Evolutionary conservation across 306 rosid genomes (phyloP).

Genomic region (Begonia fuchsioides): DNA sequence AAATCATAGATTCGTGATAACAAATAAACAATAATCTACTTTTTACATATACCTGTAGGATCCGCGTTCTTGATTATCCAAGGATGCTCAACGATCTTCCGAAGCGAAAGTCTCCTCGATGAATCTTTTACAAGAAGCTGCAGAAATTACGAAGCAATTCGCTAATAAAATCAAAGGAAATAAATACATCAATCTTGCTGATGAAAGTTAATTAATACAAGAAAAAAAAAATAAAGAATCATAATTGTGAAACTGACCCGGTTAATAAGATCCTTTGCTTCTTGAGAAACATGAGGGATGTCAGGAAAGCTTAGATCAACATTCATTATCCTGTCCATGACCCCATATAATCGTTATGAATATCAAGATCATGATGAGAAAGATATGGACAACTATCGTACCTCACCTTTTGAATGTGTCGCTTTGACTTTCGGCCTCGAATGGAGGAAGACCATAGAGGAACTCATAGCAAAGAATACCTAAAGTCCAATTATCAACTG

Average conservation of each 20-base stretch:
- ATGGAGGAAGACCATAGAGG: constrained; percentile 78
- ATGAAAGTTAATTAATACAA: constrained; percentile 1
- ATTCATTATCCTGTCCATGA: constrained; percentile 41
- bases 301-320: constrained; percentile 59
- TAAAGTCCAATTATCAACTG: constrained; percentile 87
- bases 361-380: neutral
- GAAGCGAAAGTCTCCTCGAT: constrained; percentile 58
- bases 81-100: constrained; percentile 68
- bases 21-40: constrained; percentile 11
- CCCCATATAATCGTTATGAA: constrained; percentile 1
- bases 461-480: constrained; percentile 84
- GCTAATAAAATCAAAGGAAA: neutral
- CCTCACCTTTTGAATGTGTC: constrained; percentile 66
- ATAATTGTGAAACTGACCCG: constrained; percentile 25
- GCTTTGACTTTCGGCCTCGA: constrained; percentile 72
- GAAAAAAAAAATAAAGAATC: constrained; percentile 1
- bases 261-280: constrained; percentile 58
- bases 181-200: neutral
- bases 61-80: constrained; percentile 72
- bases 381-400: neutral
- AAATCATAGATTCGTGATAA: neutral
- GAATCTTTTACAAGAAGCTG: constrained; percentile 83
- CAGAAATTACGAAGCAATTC: constrained; percentile 2
- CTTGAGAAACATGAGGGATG: constrained; percentile 37
- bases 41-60: constrained; percentile 33